Evolutionary conservation across 2,329 filamentous ascomycete species (phyloP).

Genomic region (Dryadomyces quercus-mongolicae): DNA sequence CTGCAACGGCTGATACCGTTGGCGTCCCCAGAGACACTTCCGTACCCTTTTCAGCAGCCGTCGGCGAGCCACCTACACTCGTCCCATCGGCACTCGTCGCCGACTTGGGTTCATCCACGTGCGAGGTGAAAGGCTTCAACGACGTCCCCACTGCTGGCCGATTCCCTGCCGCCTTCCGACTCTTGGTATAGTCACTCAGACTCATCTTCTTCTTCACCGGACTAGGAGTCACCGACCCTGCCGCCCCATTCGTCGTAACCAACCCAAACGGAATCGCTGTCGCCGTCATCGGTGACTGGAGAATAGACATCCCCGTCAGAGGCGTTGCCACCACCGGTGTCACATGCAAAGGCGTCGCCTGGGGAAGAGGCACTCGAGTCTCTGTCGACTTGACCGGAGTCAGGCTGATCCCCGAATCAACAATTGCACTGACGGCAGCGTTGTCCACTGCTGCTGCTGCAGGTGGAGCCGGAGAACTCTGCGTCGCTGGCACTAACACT

Average conservation of each 20-base stretch:
- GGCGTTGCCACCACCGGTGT: slow-evolving; percentile 23
- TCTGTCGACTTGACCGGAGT: slow-evolving; percentile 30
- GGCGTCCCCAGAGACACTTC: neutral
- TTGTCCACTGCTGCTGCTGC: neutral
- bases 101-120: slow-evolving; percentile 28
- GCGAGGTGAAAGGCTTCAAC: slow-evolving; percentile 25
- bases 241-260: slow-evolving; percentile 28
- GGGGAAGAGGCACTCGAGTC: slow-evolving; percentile 43
- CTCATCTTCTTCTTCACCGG: slow-evolving; percentile 57
- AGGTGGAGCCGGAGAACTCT: neutral
- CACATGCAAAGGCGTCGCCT: slow-evolving; percentile 32
- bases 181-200: slow-evolving; percentile 52
- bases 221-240: slow-evolving; percentile 34
- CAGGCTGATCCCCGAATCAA: neutral
- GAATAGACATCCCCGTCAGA: slow-evolving; percentile 28
- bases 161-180: slow-evolving; percentile 37
- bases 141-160: slow-evolving; percentile 23
- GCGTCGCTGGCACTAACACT: neutral
- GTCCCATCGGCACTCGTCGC: slow-evolving; percentile 14
- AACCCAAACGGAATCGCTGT: slow-evolving; percentile 29
- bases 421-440: neutral
- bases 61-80: slow-evolving; percentile 7
- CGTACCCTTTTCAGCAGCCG: slow-evolving; percentile 3
- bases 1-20: neutral
- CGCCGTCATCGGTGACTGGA: slow-evolving; percentile 36